A percentile compares a stretch with the other conserved stretches of the same genome.
Evolutionary conservation across 176 grass and related monocot genomes (phyloP).

Genomic region (Neostapfia colusana): DNA sequence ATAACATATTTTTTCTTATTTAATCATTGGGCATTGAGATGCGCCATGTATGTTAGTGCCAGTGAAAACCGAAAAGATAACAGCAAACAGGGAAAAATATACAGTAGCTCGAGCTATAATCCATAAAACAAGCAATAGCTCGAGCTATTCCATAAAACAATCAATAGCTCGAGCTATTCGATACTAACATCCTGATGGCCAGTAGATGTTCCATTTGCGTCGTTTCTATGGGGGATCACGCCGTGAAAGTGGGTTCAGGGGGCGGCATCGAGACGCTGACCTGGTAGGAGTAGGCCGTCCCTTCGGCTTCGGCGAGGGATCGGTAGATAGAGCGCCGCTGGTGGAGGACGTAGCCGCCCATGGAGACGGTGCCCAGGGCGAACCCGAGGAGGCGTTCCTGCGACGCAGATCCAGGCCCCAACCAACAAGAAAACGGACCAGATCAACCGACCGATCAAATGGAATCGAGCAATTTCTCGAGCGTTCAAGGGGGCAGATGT

Average conservation of each 20-base stretch:
- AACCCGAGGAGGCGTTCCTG: slow-evolving; percentile 61
- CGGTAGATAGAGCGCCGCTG: slow-evolving; percentile 51
- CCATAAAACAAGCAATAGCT: too few relatives aligned
- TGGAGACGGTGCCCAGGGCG: slow-evolving; percentile 52
- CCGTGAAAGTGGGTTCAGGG: not conserved
- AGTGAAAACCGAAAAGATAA: not conserved
- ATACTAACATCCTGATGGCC: not conserved
- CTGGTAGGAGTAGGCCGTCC: slow-evolving; percentile 27
- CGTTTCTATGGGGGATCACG: not conserved
- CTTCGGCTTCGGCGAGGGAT: slow-evolving; percentile 40
- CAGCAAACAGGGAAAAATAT: not conserved
- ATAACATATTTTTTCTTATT: not conserved
- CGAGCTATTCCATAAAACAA: not conserved
- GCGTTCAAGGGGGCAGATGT: not conserved
- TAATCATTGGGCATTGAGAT: not conserved
- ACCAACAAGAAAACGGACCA: slow-evolving; percentile 7
- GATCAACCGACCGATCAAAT: slow-evolving; percentile 18
- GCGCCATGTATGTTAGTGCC: not conserved
- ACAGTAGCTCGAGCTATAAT: too few relatives aligned
- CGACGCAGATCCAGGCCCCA: slow-evolving; percentile 38
- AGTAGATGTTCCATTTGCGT: not conserved
- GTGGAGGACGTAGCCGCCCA: slow-evolving; percentile 52
- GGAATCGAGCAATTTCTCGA: not conserved
- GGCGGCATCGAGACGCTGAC: slow-evolving; percentile 13
- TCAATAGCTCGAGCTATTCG: not conserved